Conservation (phyloP, 495 filamentous ascomycete genomes). For the Podospora australis region DNA sequence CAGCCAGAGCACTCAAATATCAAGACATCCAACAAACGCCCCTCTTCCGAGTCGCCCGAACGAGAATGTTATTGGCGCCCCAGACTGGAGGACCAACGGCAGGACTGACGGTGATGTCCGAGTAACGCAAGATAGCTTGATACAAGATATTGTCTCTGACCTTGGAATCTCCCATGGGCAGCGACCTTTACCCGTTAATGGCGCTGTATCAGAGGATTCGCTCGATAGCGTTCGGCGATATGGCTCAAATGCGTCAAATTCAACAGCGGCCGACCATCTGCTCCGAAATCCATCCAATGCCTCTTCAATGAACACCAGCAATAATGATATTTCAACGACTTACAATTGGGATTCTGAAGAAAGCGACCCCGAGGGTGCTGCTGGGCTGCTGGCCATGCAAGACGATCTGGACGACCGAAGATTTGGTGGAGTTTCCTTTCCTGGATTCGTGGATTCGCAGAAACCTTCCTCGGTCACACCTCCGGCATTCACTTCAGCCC, state of each 20-base stretch:
- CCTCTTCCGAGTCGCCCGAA: slow-evolving; percentile 48
- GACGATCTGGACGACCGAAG: slow-evolving; percentile 78
- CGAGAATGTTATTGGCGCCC: slow-evolving; percentile 35
- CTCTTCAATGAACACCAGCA: slow-evolving; percentile 35
- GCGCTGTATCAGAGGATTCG: slow-evolving; percentile 36
- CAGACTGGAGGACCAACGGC: slow-evolving; percentile 30
- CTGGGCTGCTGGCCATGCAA: slow-evolving; percentile 75
- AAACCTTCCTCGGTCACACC: slow-evolving; percentile 1
- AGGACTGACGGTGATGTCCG: slow-evolving; percentile 27
- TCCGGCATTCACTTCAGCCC: background rate
- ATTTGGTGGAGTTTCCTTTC: slow-evolving; percentile 39
- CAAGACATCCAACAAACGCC: slow-evolving; percentile 49
- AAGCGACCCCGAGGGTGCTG: slow-evolving; percentile 86
- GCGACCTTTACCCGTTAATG: slow-evolving; percentile 26
- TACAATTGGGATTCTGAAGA: slow-evolving; percentile 49
- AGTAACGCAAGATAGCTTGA: slow-evolving; percentile 42
- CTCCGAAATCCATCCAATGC: slow-evolving; percentile 43
- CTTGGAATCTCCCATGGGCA: slow-evolving; percentile 30
- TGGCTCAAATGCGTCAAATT: slow-evolving; percentile 44
- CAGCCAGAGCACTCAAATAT: slow-evolving; percentile 28
- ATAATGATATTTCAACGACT: slow-evolving; percentile 27
- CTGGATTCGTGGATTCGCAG: slow-evolving; percentile 20
- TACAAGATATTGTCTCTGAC: slow-evolving; percentile 50
- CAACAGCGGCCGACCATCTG: slow-evolving; percentile 11
- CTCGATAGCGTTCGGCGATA: slow-evolving; percentile 41